Evolutionary conservation across 2,329 filamentous ascomycete species (phyloP), one percentile per base, ranked within the genome.

Genomic region (Penicillium oxalicum): DNA sequence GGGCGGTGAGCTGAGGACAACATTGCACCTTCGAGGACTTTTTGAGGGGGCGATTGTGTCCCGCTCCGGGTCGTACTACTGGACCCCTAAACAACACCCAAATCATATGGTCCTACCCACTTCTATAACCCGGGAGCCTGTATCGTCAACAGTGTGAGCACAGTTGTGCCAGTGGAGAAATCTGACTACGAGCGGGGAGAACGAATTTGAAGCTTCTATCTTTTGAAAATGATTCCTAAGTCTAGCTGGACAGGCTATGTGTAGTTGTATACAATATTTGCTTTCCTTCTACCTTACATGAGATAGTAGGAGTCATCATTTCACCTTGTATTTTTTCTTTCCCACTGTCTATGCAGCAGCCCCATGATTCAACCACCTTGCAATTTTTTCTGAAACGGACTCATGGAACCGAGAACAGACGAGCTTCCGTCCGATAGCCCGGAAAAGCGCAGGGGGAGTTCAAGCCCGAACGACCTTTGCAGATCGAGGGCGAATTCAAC

Each of bases 401-500:
- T 36, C 47, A 38, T 48, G 44, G 43, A 36, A 6, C 2, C 8
- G 35, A 45, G n/a, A 39, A n/a, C 29, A 36, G 26, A 45, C 18
- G 38, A 43, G 27, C 40, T 35, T 39, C 18, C 9, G 24, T 24
- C 11, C 43, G 32, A 34, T 38, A 24, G 32, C 37, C 40, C 47
- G 41, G 27, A 40, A 42, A n/a, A 2, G 50, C 35, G 33, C 47
- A 51, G 45, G 52, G 62, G 67, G 65, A 70, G 64, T 65, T 71
- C 69, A 66, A 71, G 67, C 61, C 57, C 60, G 58, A 47, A 59
- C 48, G 47, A 61, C 44, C 51, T 40, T 2, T 25, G 6, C 29
- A 44, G 46, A 53, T 59, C 49, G 52, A 55, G 62, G 62, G 57
- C 68, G 66, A 70, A 67, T 64, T 71, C 68, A 60, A 67, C 67